Evolutionary conservation across 1,139 yeast species (phyloP), one percentile per base, ranked within the genome.

Genomic region (Yamadazyma pseudoaaseri): DNA sequence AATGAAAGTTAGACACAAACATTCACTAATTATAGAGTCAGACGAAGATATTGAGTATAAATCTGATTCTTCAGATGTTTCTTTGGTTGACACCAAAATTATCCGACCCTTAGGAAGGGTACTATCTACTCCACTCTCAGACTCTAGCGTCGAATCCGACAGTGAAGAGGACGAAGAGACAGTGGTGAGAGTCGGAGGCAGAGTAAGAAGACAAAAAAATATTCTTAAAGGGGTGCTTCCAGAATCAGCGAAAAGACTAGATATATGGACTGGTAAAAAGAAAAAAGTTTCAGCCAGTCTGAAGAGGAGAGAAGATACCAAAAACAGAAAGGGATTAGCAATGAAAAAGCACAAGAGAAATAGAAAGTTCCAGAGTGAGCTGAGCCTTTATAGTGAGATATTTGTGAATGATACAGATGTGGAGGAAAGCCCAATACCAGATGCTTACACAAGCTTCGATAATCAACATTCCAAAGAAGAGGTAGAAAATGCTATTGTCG

Each of bases 141-240:
- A 22, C n/a, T 7, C 12, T n/a, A 18, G 20, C 9, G 9, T 18
- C 9, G 25, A n/a, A 6, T 7, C n/a, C 7, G 16, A 25, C 17
- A 6, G 7, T 9, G 16, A n/a, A 6, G 11, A 7, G 9, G 17
- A 18, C 16, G 36, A 24, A 15, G 31, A 34, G 11, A 57, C 53
- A 6, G 35, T 53, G 7, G 58, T 63, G 3, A 35, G 58, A 24
- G 63, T 64, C 2, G 71, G 71, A 1, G 70, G 71, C 4, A 47
- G 56, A 23, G 40, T 45, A 18, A 37, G 60, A 30, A 61, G 53
- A 32, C 60, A 59, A 30, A 57, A 49, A 30, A 54, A 51, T 29
- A 56, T 64, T 4, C 43, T 66, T 10, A 44, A 54, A 20, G 72
- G 73, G 0, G 62, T 62, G 0, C 47, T 66, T 7, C 73, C 73